These are phyloP conservation scores for Obelidium mucronatum DNA, from an alignment of 192 early-diverging fungal species.

Conservation along the genomic window DNA sequence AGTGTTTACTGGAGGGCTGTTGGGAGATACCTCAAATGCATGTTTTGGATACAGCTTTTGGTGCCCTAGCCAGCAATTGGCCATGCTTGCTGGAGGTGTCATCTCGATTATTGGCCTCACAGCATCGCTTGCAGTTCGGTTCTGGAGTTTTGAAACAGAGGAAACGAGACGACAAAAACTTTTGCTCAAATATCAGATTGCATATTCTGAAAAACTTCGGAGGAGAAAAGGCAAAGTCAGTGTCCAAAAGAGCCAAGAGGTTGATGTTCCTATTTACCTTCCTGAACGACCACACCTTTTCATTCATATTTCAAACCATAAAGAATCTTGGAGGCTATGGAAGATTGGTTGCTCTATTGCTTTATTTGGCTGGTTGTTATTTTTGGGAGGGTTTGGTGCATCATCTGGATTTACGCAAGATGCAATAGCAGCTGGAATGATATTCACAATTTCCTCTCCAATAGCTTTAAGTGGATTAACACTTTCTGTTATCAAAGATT, in stretches of 20 bases:
- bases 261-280: background rate
- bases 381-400: constrained; percentile 32
- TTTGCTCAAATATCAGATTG: constrained; percentile 4
- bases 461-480: background rate
- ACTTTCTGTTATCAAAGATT: constrained; percentile 17
- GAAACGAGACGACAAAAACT: constrained; percentile 22
- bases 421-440: constrained; percentile 5
- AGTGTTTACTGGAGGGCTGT: constrained; percentile 12
- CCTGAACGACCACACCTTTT: background rate
- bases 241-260: background rate
- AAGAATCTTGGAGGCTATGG: constrained; percentile 5
- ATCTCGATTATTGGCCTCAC: background rate
- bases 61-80: constrained; percentile 22
- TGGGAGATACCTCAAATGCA: background rate
- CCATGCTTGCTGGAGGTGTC: constrained; percentile 24
- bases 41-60: background rate
- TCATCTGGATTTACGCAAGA: constrained; percentile 8
- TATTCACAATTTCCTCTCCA: constrained; percentile 10
- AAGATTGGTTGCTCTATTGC: background rate
- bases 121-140: background rate
- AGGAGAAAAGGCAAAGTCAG: background rate
- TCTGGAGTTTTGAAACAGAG: constrained; percentile 30
- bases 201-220: background rate
- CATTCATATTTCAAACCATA: constrained; percentile 21
- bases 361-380: constrained; percentile 15